Evolutionary conservation across 441 rosid genomes (phyloP).

Genomic region (Populus trichocarpa): DNA sequence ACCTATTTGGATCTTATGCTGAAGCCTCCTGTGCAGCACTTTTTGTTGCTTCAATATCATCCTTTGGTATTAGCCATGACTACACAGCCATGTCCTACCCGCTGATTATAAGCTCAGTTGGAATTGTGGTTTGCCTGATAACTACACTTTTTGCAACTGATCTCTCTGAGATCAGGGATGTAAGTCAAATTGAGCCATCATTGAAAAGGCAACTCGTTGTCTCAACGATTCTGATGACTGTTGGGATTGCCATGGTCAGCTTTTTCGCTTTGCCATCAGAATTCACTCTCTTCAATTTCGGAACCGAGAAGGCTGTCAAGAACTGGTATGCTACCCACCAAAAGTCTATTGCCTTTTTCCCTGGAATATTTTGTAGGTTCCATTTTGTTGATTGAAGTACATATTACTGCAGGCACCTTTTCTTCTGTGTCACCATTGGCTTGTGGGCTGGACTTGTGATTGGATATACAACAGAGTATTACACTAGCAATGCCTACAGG

Average conservation of each 20-base stretch:
- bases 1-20: constrained; percentile 59
- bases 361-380: neutral
- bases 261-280: constrained; percentile 54
- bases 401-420: constrained; percentile 60
- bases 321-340: constrained; percentile 41
- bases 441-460: constrained; percentile 90
- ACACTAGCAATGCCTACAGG: constrained; percentile 94
- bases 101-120: constrained; percentile 54
- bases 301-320: constrained; percentile 44
- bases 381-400: neutral
- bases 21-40: constrained; percentile 69
- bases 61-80: constrained; percentile 50
- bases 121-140: constrained; percentile 54
- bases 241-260: constrained; percentile 47
- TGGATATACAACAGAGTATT: constrained; percentile 78
- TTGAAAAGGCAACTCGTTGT: constrained; percentile 58
- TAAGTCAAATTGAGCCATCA: constrained; percentile 51
- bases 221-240: constrained; percentile 65
- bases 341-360: neutral
- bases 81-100: constrained; percentile 59
- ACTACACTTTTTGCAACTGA: constrained; percentile 69
- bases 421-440: constrained; percentile 81
- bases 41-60: constrained; percentile 60
- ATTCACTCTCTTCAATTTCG: constrained; percentile 53
- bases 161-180: constrained; percentile 46